These are phyloP conservation scores for Penicillium rolfsii DNA, from an alignment of 2,329 filamentous ascomycete genomes.

Conservation along the genomic window DNA sequence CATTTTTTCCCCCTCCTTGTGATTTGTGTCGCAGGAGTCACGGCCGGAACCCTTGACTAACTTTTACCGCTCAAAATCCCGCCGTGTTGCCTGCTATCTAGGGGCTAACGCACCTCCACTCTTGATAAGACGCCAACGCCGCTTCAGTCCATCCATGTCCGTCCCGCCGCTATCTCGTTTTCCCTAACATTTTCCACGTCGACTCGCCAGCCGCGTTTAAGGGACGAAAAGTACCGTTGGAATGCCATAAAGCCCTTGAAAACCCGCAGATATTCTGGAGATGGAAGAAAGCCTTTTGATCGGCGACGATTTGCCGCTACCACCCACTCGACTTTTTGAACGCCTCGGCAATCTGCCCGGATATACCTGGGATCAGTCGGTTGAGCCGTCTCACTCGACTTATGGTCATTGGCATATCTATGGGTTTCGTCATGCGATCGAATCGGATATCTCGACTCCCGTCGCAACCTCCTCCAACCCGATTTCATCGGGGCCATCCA, in stretches of 20 bases:
- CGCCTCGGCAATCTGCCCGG: constrained; percentile 72
- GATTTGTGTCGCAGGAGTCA: not conserved
- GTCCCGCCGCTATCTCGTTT: constrained; percentile 17
- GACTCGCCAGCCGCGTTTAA: not conserved
- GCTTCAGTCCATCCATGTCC: constrained; percentile 32
- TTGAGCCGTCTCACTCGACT: constrained; percentile 57
- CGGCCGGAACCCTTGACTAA: not conserved
- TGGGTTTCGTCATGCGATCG: constrained; percentile 60
- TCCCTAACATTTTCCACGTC: constrained; percentile 6
- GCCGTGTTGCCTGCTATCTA: not conserved
- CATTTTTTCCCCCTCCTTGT: not conserved
- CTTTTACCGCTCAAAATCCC: not conserved
- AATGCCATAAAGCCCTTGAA: constrained; percentile 25
- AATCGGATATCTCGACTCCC: constrained; percentile 53
- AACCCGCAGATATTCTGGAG: constrained; percentile 16
- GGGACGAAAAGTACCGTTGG: constrained; percentile 10
- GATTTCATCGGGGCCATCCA: constrained; percentile 46
- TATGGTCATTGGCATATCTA: constrained; percentile 89
- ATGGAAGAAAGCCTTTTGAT: constrained; percentile 45
- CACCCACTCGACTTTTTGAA: constrained; percentile 71
- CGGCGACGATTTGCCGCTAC: constrained; percentile 54
- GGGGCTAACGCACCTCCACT: constrained; percentile 4
- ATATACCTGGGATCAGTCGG: constrained; percentile 74
- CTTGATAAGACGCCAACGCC: constrained; percentile 7
- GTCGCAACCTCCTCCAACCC: constrained; percentile 43